These are phyloP conservation scores for Moricandia moricandioides DNA, from an alignment of 345 rosid species.

Conservation along the genomic window DNA sequence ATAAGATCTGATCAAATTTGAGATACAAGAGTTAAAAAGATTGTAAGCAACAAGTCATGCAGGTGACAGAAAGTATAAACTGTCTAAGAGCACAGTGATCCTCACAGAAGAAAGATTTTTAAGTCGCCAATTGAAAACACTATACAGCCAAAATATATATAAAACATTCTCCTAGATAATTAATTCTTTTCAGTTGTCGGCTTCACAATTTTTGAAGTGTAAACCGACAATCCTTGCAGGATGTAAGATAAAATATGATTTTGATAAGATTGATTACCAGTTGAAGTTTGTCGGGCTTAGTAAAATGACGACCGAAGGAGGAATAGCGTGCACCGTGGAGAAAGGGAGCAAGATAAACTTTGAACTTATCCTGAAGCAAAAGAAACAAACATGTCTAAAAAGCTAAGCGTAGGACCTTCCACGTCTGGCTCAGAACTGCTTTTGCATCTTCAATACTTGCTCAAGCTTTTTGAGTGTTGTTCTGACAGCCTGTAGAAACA, in stretches of 20 bases:
- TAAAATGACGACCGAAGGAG: conserved; percentile 95
- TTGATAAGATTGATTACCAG: conserved; percentile 47
- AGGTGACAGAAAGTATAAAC: conserved; percentile 15
- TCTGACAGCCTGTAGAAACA: conserved; percentile 60
- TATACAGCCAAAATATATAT: conserved; percentile 5
- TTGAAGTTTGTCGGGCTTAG: conserved; percentile 74
- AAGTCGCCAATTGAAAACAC: neutral
- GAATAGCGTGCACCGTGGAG: conserved; percentile 76
- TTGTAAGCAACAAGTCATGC: neutral
- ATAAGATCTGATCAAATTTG: conserved; percentile 17
- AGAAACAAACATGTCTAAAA: conserved; percentile 20
- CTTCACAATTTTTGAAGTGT: neutral
- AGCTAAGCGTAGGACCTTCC: conserved; percentile 63
- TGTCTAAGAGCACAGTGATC: conserved; percentile 11
- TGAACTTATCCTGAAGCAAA: conserved; percentile 67
- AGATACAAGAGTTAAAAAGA: neutral
- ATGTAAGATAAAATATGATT: conserved; percentile 5
- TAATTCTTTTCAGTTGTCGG: neutral
- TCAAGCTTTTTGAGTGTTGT: conserved; percentile 71
- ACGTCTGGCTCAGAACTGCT: conserved; percentile 79
- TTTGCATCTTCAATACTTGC: conserved; percentile 72
- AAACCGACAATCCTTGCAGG: conserved; percentile 7
- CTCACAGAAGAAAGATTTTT: conserved; percentile 12
- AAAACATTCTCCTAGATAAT: conserved; percentile 11
- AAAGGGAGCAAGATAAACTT: conserved; percentile 81